phyloP scores from a whole-genome alignment of 139 green algal species.

The Microglena sp. region DNA sequence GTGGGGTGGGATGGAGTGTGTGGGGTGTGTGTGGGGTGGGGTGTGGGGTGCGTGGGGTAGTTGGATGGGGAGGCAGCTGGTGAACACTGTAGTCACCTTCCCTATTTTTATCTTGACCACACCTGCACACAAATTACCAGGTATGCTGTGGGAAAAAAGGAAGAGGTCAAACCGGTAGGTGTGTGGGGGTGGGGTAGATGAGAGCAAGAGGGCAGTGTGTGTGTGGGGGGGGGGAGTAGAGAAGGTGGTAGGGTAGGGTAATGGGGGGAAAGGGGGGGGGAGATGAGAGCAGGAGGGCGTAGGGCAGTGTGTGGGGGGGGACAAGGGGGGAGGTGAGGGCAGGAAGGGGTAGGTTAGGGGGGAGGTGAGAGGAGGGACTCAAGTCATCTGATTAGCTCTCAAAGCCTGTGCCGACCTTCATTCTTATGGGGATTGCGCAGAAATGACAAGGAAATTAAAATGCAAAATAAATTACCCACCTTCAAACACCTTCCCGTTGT shows the following conservation, averaged over 20 bases:
- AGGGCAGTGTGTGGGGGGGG: not conserved
- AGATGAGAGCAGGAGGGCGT: not conserved
- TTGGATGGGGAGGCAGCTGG: constrained; percentile 15
- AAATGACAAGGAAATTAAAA: too few relatives aligned
- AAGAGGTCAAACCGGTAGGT: too few relatives aligned
- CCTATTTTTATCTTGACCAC: constrained; percentile 82
- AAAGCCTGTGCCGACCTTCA: not conserved
- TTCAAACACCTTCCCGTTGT: constrained; percentile 89
- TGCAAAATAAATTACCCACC: too few relatives aligned
- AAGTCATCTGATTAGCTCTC: not conserved
- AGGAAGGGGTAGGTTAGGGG: not conserved
- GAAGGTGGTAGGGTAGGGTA: too few relatives aligned
- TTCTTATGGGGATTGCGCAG: not conserved
- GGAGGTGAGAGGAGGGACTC: not conserved
- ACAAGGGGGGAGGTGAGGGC: not conserved
- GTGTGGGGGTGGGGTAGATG: too few relatives aligned
- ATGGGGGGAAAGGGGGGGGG: too few relatives aligned
- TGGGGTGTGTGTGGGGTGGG: constrained; percentile 34
- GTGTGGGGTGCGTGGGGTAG: not conserved
- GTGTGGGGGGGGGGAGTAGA: too few relatives aligned
- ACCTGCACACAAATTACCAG: constrained; percentile 11
- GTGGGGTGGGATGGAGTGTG: too few relatives aligned
- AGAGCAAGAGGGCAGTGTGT: too few relatives aligned
- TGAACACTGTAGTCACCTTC: constrained; percentile 49
- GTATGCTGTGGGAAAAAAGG: too few relatives aligned